Evolutionary conservation across 352 stramenopile genomes (phyloP), one percentile per base, ranked within the genome.

Genomic region (Pythium dissotocum): DNA sequence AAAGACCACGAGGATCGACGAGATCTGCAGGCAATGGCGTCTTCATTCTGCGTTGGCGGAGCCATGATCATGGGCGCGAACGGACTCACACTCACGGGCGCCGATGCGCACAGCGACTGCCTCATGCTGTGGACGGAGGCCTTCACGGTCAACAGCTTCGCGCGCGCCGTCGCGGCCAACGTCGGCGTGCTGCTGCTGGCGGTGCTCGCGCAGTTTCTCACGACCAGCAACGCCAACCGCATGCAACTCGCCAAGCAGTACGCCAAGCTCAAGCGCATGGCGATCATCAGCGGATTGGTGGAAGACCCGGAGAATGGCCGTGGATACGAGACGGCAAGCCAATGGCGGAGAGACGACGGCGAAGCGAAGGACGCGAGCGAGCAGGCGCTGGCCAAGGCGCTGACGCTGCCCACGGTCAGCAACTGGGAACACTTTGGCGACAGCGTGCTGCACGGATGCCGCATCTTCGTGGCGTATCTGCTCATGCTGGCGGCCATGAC

Each of bases 401-500:
- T 61, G 12, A 26, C n/a, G 24, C 36, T 61, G 18, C 46, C 33
- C 26, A 83, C 82, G 53, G 82, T 88, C 26, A 76, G 65, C 76
- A 72, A 86, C 54, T 85, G 67, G 70, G 74, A 75, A 42, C 85
- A 93, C 67, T 64, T 89, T 26, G 70, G 69, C 42, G 82, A 91
- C 69, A 84, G 82, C 52, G 28, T 89, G 61, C 69, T 86, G 75
- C 85, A 86, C 33, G 85, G 85, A 4, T 60, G 80, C 55, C 65
- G 78, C n/a, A 90, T 91, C 59, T 57, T 89, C n/a, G 61, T 93
- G 33, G 85, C 85, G 60, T 93, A 91, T 48, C 49, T 93, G 67
- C 76, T 93, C 53, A 93, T 93, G 85, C 79, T 93, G 18, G 83
- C 83, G 57, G 78, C 75, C 61, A 93, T 93, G 85, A 93, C 85